Conservation (phyloP, 257 asterid genomes). For the Linaria vulgaris region DNA sequence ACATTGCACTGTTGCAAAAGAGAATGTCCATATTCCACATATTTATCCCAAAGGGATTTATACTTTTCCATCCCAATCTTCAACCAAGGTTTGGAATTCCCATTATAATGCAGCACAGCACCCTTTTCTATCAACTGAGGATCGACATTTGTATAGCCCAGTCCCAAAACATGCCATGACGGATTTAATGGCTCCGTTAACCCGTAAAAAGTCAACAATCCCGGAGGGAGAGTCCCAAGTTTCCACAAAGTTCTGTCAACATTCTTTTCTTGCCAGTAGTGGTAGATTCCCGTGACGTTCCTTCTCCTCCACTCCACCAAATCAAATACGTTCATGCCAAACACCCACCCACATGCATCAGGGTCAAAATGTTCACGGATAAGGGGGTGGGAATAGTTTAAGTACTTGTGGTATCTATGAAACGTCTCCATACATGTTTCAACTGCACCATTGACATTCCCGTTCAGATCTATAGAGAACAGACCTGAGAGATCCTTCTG, state of each 20-base stretch:
- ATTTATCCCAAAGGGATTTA: constrained; percentile 60
- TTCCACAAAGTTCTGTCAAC: constrained; percentile 61
- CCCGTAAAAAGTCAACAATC: constrained; percentile 59
- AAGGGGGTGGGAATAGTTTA: constrained; percentile 69
- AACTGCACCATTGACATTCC: constrained; percentile 68
- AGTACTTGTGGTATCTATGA: constrained; percentile 63
- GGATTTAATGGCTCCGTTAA: constrained; percentile 61
- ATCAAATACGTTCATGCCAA: constrained; percentile 66
- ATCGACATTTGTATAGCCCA: constrained; percentile 61
- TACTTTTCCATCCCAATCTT: constrained; percentile 70
- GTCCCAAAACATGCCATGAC: constrained; percentile 61
- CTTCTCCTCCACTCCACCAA: constrained; percentile 61
- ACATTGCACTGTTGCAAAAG: constrained; percentile 55
- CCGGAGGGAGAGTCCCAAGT: constrained; percentile 69
- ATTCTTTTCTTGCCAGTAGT: constrained; percentile 71
- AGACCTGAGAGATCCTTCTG: constrained; percentile 54
- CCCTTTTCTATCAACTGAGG: constrained; percentile 54
- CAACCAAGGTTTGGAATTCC: constrained; percentile 70
- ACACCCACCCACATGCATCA: constrained; percentile 70
- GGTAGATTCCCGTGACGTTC: constrained; percentile 60
- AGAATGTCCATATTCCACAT: constrained; percentile 56
- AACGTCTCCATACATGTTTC: constrained; percentile 71
- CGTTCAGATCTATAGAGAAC: constrained; percentile 50
- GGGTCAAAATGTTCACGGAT: constrained; percentile 67
- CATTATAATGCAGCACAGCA: constrained; percentile 68